Base-by-base conservation (phyloP, 768 basidiomycete genomes). In the Tulasnella sp. region DNA sequence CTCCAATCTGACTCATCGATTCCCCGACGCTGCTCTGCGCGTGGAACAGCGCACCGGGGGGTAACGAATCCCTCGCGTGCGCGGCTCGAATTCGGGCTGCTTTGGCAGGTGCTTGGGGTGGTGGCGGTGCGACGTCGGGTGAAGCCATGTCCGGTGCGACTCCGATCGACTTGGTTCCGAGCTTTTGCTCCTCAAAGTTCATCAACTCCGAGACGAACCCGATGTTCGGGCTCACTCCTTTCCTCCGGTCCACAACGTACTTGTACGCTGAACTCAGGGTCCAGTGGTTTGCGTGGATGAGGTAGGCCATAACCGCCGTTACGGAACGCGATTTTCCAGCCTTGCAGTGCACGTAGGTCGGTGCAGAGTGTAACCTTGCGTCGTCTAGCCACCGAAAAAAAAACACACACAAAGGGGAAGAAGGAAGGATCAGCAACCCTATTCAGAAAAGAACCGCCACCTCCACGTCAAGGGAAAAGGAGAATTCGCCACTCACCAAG, bases 281-380 rank as follows among this genome's bases (percentile, higher is more conserved):
- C 97, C 97, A 98, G 81, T 96, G 95, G 81, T 97, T 96, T 12
- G 96, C 93, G 80, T 97, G 96, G 79, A 99, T 97, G 76, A 99
- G 91, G 82, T 97, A 98, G 2, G 94, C 96, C 86, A 99, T 94
- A 52, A 97, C 96, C 15, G 96, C 95, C 0, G 96, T 97, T 37
- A 97, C 96, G 0, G 94, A 96, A 17, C 97, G 91, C 2, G 94
- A 96, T 85, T 96, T 97, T 5, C 96, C 97, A 6, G 93, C 96
- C 84, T 93, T 94, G 84, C 96, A 99, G 82, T 99, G 97, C 17
- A 98, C 96, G 80, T 97, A 99, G 1, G 93, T 93, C 8, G 95
- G 91, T 25, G 93, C 89, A 0, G 91, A 93, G 79, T 95, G 94
- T 72, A 98, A 83, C 68, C 92, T 89, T 1, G 96, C 96, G 80